Percentiles rank a stretch among this genome's conserved stretches.
These are phyloP conservation scores for Jackrogersella minutella DNA, from an alignment of 495 filamentous ascomycete species.

Conservation along the genomic window DNA sequence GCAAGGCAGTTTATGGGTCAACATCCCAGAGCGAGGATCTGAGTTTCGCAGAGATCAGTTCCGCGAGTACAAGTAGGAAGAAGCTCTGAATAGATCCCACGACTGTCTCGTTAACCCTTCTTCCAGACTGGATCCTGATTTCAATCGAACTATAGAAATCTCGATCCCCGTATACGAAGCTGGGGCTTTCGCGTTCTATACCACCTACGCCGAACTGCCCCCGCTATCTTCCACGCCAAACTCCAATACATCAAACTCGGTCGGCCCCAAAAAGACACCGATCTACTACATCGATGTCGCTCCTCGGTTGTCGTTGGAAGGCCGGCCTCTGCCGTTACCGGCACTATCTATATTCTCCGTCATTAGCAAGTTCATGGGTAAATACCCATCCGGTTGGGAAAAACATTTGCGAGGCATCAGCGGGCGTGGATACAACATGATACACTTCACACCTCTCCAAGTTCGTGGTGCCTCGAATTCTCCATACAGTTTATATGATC, in stretches of 20 bases:
- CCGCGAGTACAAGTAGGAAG: constrained; percentile 82
- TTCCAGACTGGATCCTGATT: constrained; percentile 82
- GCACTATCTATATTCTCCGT: constrained; percentile 93
- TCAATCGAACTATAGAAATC: constrained; percentile 89
- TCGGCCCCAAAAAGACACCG: constrained; percentile 70
- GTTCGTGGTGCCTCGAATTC: constrained; percentile 90
- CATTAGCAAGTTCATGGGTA: constrained; percentile 97
- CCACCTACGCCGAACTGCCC: constrained; percentile 88
- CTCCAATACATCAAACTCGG: constrained; percentile 43
- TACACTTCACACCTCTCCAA: constrained; percentile 97
- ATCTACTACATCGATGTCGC: constrained; percentile 93
- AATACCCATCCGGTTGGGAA: constrained; percentile 87
- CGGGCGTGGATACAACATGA: constrained; percentile 94
- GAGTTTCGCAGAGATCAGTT: constrained; percentile 80
- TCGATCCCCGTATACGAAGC: constrained; percentile 82
- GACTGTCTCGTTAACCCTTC: constrained; percentile 37
- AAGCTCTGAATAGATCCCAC: neutral
- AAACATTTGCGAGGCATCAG: constrained; percentile 86
- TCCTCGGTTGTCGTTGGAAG: constrained; percentile 77
- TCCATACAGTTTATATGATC: constrained; percentile 95
- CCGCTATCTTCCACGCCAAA: constrained; percentile 69
- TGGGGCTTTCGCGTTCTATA: constrained; percentile 97
- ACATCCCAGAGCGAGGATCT: constrained; percentile 80
- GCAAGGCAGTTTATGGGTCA: constrained; percentile 93
- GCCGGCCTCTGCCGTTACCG: constrained; percentile 75